Evolutionary conservation across 1,284 basidiomycete genomes (phyloP).

Genomic region (Pterula multifida): DNA sequence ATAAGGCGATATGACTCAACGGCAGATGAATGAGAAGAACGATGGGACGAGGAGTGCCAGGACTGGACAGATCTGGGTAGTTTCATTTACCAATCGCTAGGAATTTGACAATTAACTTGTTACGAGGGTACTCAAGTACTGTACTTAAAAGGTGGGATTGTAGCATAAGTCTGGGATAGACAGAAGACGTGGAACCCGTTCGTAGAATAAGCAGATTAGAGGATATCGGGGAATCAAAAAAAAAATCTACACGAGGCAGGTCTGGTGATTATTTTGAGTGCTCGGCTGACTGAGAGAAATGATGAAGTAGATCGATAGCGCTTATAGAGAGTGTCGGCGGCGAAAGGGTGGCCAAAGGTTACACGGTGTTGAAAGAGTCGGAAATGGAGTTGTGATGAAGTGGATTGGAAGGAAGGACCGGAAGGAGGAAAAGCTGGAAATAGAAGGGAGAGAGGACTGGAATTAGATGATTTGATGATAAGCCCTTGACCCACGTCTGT

Average conservation of each 20-base stretch:
- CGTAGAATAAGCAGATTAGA: not conserved
- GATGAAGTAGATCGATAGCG: not conserved
- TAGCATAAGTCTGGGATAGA: too few relatives aligned
- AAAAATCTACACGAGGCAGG: not conserved
- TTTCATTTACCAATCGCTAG: not conserved
- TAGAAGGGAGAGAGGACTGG: not conserved
- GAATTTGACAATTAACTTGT: too few relatives aligned
- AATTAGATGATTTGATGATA: too few relatives aligned
- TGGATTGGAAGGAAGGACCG: not conserved
- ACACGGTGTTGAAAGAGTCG: not conserved
- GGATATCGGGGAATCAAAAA: not conserved
- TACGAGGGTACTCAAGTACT: too few relatives aligned
- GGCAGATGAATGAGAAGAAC: too few relatives aligned
- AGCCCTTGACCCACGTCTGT: not conserved
- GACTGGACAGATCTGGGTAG: too few relatives aligned
- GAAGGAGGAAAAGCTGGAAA: not conserved
- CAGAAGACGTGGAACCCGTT: not conserved
- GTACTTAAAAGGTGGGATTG: too few relatives aligned
- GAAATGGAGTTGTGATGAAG: not conserved
- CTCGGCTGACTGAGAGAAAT: not conserved
- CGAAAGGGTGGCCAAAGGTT: conserved; percentile 4
- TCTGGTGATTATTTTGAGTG: not conserved
- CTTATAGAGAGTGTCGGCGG: not conserved
- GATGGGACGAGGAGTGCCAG: too few relatives aligned
- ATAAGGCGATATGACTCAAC: too few relatives aligned